Percentiles rank a stretch among this genome's conserved stretches.
phyloP scores from a whole-genome alignment of 1,284 basidiomycete species.

The Volvariella volvacea region DNA sequence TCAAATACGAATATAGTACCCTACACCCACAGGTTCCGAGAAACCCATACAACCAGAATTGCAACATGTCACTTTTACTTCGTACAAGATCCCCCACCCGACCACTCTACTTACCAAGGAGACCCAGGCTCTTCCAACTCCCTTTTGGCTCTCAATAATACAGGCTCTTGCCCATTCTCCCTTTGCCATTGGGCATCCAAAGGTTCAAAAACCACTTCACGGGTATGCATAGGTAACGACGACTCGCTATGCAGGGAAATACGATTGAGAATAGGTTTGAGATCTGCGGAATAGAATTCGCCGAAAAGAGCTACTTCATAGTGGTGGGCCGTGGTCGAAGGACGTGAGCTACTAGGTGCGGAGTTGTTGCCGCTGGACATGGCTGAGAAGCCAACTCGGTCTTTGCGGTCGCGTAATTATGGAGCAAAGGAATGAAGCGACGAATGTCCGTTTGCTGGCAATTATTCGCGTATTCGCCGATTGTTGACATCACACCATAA shows the following conservation, averaged over 20 bases:
- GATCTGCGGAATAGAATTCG: conserved; percentile 59
- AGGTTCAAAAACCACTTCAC: conserved; percentile 73
- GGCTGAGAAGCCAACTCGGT: no score
- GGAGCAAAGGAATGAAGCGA: no score
- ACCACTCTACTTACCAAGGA: conserved; percentile 64
- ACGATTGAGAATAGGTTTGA: conserved; percentile 64
- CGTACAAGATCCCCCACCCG: background rate
- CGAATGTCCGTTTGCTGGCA: no score
- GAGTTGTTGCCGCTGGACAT: no score
- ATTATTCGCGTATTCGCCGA: no score
- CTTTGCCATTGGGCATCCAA: conserved; percentile 54
- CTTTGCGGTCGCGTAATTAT: no score
- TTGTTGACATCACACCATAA: no score
- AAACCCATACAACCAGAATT: background rate
- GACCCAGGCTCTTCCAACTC: conserved; percentile 53
- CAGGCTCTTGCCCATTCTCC: conserved; percentile 55
- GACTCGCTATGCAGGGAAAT: conserved; percentile 73
- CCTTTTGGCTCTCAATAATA: conserved; percentile 64
- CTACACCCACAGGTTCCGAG: conserved; percentile 24
- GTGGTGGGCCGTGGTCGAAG: conserved; percentile 23
- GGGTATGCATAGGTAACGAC: conserved; percentile 57
- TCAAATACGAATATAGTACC: conserved; percentile 70
- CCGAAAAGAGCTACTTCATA: conserved; percentile 77
- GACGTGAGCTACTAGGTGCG: no score
- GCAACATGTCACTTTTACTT: conserved; percentile 4